These are phyloP conservation scores for Auriscalpium vulgare DNA, from an alignment of 768 basidiomycete species.

Conservation along the genomic window DNA sequence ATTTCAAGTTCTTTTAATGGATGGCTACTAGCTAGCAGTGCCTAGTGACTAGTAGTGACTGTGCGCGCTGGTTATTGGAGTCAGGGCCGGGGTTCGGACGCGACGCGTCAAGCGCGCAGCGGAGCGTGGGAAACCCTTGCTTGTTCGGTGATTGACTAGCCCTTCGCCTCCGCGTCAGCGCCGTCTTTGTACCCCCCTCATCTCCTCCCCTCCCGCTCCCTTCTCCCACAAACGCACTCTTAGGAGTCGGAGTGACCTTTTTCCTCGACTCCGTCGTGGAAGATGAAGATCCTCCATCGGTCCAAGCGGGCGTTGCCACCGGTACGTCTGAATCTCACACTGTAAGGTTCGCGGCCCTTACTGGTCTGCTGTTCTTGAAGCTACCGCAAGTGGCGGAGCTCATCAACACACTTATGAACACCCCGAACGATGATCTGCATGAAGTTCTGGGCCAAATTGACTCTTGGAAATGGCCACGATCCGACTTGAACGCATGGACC, in stretches of 20 bases:
- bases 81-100: neutral
- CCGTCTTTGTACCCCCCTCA: neutral
- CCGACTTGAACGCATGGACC: constrained; percentile 95
- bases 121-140: constrained; percentile 10
- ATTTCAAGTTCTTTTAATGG: no score
- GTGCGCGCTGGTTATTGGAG: neutral
- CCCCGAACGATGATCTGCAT: constrained; percentile 65
- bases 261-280: constrained; percentile 42
- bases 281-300: constrained; percentile 85
- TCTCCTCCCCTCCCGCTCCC: neutral
- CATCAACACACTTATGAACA: constrained; percentile 59
- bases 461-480: constrained; percentile 90
- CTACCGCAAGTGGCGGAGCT: constrained; percentile 76
- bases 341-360: constrained; percentile 10
- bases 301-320: constrained; percentile 75
- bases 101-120: neutral
- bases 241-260: neutral
- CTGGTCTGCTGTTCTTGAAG: constrained; percentile 30
- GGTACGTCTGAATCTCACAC: constrained; percentile 36
- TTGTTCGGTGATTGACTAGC: neutral
- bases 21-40: neutral
- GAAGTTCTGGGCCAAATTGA: constrained; percentile 61
- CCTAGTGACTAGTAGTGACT: neutral
- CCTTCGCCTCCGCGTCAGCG: constrained; percentile 11
- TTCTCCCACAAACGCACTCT: neutral